These are phyloP conservation scores for Talaromyces liani DNA, from an alignment of 495 filamentous ascomycete species.

Conservation along the genomic window DNA sequence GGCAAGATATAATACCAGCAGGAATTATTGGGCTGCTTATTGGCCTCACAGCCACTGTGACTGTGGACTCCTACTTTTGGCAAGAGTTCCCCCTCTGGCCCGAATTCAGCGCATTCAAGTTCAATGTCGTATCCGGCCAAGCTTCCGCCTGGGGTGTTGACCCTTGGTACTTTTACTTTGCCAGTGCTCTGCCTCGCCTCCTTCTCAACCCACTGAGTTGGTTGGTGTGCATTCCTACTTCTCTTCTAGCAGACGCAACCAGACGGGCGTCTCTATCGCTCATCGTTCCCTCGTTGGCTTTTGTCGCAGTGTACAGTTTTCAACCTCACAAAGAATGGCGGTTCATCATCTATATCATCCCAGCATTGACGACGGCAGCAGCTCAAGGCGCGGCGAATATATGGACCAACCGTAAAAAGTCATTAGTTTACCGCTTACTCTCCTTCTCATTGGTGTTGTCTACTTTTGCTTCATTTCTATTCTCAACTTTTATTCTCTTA, in stretches of 20 bases:
- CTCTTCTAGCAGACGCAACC: constrained; percentile 47
- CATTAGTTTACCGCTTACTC: constrained; percentile 46
- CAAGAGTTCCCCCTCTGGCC: constrained; percentile 75
- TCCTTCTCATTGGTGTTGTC: constrained; percentile 49
- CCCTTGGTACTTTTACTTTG: constrained; percentile 81
- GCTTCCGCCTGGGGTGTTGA: constrained; percentile 81
- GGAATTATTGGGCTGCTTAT: constrained; percentile 56
- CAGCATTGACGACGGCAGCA: constrained; percentile 69
- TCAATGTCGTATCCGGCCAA: constrained; percentile 67
- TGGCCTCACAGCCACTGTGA: constrained; percentile 58
- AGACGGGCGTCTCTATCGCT: constrained; percentile 42
- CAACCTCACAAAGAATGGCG: constrained; percentile 96
- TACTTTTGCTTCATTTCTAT: constrained; percentile 47
- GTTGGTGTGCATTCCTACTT: constrained; percentile 56
- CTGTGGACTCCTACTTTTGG: constrained; percentile 91
- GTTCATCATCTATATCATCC: constrained; percentile 87
- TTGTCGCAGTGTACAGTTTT: constrained; percentile 69
- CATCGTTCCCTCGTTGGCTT: constrained; percentile 59
- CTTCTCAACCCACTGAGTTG: constrained; percentile 68
- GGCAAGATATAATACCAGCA: constrained; percentile 51
- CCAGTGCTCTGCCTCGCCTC: constrained; percentile 71
- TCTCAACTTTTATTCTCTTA: constrained; percentile 57
- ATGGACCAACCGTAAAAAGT: constrained; percentile 60
- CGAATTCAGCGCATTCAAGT: constrained; percentile 82
- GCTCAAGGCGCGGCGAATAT: constrained; percentile 67